These are phyloP conservation scores for Penicillium thymicola DNA, from an alignment of 2,329 filamentous ascomycete species.

Conservation along the genomic window DNA sequence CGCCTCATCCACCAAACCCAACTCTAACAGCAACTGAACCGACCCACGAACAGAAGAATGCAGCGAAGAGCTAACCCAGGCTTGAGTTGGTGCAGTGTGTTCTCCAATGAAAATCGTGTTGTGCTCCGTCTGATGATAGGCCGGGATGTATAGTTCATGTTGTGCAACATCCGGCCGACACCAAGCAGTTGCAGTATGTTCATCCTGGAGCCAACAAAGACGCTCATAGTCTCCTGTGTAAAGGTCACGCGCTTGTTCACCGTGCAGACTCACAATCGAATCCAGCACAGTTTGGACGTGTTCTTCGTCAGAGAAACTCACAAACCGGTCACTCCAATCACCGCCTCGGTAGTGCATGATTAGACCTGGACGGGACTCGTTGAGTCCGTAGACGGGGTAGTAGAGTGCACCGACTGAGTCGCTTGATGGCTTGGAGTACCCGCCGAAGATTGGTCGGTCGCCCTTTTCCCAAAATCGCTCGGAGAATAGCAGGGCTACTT, in stretches of 20 bases:
- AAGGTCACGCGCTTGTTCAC: slow-evolving; percentile 23
- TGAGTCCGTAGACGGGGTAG: slow-evolving; percentile 33
- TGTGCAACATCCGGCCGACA: slow-evolving; percentile 30
- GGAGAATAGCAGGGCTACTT: slow-evolving; percentile 32
- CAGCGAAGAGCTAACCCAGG: slow-evolving; percentile 32
- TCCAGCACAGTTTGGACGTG: slow-evolving; percentile 29
- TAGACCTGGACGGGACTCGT: slow-evolving; percentile 31
- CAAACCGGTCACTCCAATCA: slow-evolving; percentile 33
- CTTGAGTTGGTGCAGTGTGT: slow-evolving; percentile 36
- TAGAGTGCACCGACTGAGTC: slow-evolving; percentile 29
- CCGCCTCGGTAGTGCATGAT: slow-evolving; percentile 32
- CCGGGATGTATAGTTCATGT: slow-evolving; percentile 34
- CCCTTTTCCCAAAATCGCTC: slow-evolving; percentile 36
- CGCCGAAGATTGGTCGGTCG: slow-evolving; percentile 31
- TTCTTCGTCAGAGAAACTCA: slow-evolving; percentile 30
- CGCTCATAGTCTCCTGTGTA: slow-evolving; percentile 35
- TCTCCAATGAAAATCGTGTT: slow-evolving; percentile 39
- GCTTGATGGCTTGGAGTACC: slow-evolving; percentile 26
- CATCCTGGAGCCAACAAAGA: slow-evolving; percentile 35
- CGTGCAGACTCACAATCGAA: slow-evolving; percentile 29
- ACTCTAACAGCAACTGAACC: slow-evolving; percentile 41
- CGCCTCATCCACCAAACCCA: slow-evolving; percentile 67
- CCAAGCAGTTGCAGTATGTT: slow-evolving; percentile 30
- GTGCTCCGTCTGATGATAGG: slow-evolving; percentile 33
- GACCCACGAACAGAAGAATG: slow-evolving; percentile 31